A percentile compares a stretch with the other conserved stretches of the same genome.
Evolutionary conservation across 2,329 filamentous ascomycete genomes (phyloP).

Genomic region (Blastomyces parvus): DNA sequence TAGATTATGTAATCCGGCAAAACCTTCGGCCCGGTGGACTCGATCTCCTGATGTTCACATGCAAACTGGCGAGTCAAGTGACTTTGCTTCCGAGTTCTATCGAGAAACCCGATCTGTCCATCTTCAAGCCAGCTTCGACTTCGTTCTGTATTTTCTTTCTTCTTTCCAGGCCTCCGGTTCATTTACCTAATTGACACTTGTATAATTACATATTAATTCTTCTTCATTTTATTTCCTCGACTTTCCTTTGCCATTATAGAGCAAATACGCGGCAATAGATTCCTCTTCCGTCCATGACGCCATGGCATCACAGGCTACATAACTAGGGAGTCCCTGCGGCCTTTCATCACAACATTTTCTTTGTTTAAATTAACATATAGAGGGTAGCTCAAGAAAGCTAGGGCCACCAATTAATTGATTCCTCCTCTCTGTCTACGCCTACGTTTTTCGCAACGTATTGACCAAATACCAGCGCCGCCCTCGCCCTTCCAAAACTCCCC

Average conservation of each 20-base stretch:
- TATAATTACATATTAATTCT: neutral
- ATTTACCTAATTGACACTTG: neutral
- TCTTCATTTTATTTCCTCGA: neutral
- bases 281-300: neutral
- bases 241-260: neutral
- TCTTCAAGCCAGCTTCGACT: neutral
- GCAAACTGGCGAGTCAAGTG: constrained; percentile 5
- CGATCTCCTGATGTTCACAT: constrained; percentile 1
- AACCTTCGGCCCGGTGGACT: neutral
- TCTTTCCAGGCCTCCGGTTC: neutral
- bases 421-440: neutral
- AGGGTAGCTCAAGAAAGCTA: neutral
- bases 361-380: neutral
- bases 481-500: neutral
- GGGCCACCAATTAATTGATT: neutral
- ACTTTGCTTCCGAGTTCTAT: neutral
- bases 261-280: neutral
- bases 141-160: neutral
- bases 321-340: neutral
- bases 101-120: neutral
- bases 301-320: neutral
- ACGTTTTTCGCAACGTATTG: neutral
- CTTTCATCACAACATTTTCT: neutral
- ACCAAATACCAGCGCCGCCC: neutral
- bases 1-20: neutral